Evolutionary conservation across 495 filamentous ascomycete genomes (phyloP), one percentile per base, ranked within the genome.

Genomic region (Aspergillus nanangensis): DNA sequence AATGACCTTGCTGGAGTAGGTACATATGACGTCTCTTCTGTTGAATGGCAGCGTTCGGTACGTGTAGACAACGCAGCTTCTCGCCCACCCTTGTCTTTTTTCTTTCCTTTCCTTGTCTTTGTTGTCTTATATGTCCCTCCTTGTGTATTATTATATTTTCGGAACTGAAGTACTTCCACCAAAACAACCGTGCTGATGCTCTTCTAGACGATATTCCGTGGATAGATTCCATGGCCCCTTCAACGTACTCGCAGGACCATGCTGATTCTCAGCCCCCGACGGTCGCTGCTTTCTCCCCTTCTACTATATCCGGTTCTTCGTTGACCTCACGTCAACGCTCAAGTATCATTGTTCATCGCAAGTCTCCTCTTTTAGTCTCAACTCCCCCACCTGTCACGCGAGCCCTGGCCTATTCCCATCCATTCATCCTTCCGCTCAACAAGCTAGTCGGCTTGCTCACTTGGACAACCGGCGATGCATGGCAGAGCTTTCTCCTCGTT

Each of bases 401-500:
- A 37, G 89, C 90, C 0, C 76, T 99, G 41, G 90, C 90, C 46
- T 95, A 96, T 59, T 94, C 89, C 18, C 90, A 96, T 64, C 90
- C 92, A 1, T 97, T 96, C 59, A 70, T 99, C 13, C 68, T 92
- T 22, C 88, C 89, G 15, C 71, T 95, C 32, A 96, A 96, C 55
- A 86, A 82, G 52, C 52, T 93, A 9, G 82, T 79, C 13, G 92
- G 91, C 0, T 71, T 99, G 39, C 52, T 97, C 32, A 94, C 87
- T 67, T 99, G 93, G 93, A 93, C 88, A 14, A 90, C 84, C 8
- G 84, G 78, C 22, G 93, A 99, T 54, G 83, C 90, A 2, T 97
- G 91, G 91, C 89, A 96, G 69, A 94, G 89, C 72, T 99, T 99
- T 65, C 71, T 99, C 38, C 61, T 97, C 22, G 73, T 99, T 10